Evolutionary conservation across 2,329 filamentous ascomycete species (phyloP).

Genomic region (Kalmusia sp.): DNA sequence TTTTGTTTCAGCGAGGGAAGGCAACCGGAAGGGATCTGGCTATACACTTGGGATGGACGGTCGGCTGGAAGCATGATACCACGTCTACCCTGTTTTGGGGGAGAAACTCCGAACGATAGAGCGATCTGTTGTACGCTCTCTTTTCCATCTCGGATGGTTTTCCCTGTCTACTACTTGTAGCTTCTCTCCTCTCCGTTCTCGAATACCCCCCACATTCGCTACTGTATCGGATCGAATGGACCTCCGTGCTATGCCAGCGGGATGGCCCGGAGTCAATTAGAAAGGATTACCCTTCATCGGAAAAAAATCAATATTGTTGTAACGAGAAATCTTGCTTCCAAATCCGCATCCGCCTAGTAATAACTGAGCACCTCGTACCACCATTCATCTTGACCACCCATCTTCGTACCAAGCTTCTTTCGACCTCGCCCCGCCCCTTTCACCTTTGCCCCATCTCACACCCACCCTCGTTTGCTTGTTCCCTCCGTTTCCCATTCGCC

Average conservation of each 20-base stretch:
- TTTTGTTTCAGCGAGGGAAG: constrained; percentile 31
- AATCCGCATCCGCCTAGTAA: background rate
- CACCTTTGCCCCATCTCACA: too few species aligned
- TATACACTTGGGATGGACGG: constrained; percentile 29
- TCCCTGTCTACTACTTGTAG: constrained; percentile 5
- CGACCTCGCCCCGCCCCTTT: too few species aligned
- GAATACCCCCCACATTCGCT: constrained; percentile 39
- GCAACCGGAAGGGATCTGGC: constrained; percentile 23
- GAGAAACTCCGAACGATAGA: background rate
- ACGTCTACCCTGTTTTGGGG: background rate
- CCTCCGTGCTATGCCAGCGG: constrained; percentile 19
- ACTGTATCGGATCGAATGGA: constrained; percentile 23
- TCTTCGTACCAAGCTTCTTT: too few species aligned
- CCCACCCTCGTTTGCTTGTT: too few species aligned
- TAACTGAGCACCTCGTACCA: too few species aligned
- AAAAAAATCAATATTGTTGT: constrained; percentile 33
- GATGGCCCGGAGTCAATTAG: constrained; percentile 31
- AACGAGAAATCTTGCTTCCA: background rate
- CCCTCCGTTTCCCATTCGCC: too few species aligned
- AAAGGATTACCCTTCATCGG: constrained; percentile 46
- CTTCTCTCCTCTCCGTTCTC: constrained; percentile 20
- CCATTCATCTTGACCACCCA: too few species aligned
- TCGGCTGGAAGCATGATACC: constrained; percentile 26
- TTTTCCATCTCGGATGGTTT: constrained; percentile 7
- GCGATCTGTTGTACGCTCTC: constrained; percentile 10